Conservation (phyloP, 176 grass and related monocot species). For the Tuctoria greenei region DNA sequence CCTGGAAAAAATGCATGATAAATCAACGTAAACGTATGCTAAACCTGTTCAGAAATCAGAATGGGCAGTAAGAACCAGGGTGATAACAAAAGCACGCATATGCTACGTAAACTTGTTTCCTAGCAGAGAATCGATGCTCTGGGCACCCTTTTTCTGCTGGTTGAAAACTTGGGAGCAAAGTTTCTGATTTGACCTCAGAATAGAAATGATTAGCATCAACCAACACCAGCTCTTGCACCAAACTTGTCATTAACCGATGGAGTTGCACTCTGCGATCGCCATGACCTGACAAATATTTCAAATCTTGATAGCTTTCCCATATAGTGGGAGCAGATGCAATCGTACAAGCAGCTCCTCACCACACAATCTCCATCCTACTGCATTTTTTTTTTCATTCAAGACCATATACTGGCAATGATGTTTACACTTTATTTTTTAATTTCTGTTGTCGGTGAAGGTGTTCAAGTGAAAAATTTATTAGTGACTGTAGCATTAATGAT, state of each 20-base stretch:
- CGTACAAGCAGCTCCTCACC: no score
- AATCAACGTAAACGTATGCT: not conserved
- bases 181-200: slow-evolving; percentile 17
- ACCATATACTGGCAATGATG: no score
- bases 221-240: not conserved
- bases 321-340: no score
- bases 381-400: no score
- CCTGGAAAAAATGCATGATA: slow-evolving; percentile 29
- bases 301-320: not conserved
- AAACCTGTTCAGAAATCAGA: slow-evolving; percentile 5
- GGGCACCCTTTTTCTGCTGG: slow-evolving; percentile 13
- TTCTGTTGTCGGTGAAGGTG: no score
- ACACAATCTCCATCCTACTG: no score
- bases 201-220: slow-evolving; percentile 9
- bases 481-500: no score
- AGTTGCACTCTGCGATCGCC: not conserved
- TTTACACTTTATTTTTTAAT: no score
- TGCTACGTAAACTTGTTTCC: slow-evolving; percentile 30
- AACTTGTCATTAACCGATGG: slow-evolving; percentile 1
- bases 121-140: slow-evolving; percentile 26
- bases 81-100: slow-evolving; percentile 21
- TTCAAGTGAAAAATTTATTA: no score
- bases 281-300: not conserved
- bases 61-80: not conserved
- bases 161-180: slow-evolving; percentile 12